Evolutionary conservation across 352 stramenopile species (phyloP), one percentile per base, ranked within the genome.

Genomic region (Globisporangium polare): DNA sequence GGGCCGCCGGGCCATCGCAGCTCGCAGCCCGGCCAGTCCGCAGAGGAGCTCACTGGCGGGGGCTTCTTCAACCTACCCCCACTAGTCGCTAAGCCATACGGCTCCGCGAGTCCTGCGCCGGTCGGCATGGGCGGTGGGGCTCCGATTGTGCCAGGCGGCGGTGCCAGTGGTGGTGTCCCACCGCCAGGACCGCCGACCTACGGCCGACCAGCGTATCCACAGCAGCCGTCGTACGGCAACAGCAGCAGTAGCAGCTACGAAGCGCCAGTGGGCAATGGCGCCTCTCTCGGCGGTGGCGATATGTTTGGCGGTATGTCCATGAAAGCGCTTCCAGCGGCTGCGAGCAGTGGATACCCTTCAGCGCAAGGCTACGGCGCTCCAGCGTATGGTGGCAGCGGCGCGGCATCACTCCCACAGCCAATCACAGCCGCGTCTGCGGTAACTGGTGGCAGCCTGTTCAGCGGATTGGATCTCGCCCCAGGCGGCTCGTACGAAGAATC

Each of bases 41-140:
- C 37, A 5, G 73, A 85, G 17, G 68, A 76, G 24, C 76, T 68
- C 8, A 65, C 67, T 8, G 86, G 83, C 29, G 86, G 86, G 29
- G 86, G 86, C 39, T 92, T 92, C 79, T 95, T 94, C 66, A 95
- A 95, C 53, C 65, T 95, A 10, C 86, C 86, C 22, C 83, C 82
- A n/a, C 73, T 82, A 12, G 72, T 86, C 9, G 54, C 70, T 13
- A 89, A 90, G 60, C 73, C 71, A 17, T 72, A 77, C 27, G 67
- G 60, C 10, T 46, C 51, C 7, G 41, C 51, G 39, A 66, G 53
- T 50, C 60, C 59, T 5, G 54, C 58, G 3, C 51, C 45, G 8
- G 13, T 4, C 5, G 29, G 39, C 1, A 63, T 60, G 33, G 39
- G 50, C 10, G 50, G 42, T 8, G 50, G 42, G 3, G 27, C 31